A percentile compares a stretch with the other conserved stretches of the same genome.
Evolutionary conservation across 768 basidiomycete genomes (phyloP).

Genomic region (Boletus fagicola): DNA sequence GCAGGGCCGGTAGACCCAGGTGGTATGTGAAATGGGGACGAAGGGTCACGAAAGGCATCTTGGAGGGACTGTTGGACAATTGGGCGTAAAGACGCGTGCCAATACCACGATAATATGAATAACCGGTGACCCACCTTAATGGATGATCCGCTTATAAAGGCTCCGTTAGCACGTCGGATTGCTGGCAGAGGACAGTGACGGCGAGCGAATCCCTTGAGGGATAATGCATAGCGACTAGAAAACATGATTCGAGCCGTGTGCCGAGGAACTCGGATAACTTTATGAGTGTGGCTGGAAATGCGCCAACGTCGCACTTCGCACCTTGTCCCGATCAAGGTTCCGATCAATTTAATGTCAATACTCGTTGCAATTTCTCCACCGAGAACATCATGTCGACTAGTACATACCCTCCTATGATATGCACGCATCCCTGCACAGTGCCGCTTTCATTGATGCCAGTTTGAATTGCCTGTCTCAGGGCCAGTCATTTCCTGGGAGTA

Average conservation of each 20-base stretch:
- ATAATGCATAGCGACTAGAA: background rate
- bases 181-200: conserved; percentile 3
- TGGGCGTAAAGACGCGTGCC: background rate
- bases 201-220: background rate
- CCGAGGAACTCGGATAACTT: background rate
- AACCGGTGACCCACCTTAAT: conserved; percentile 25
- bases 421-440: too few species aligned
- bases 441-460: background rate
- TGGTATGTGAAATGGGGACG: conserved; percentile 63
- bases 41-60: conserved; percentile 59
- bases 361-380: too few species aligned
- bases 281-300: too few species aligned
- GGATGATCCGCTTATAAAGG: conserved; percentile 24
- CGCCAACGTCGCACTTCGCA: too few species aligned
- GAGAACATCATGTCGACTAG: too few species aligned
- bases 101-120: background rate
- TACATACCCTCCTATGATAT: too few species aligned
- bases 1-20: conserved; percentile 60
- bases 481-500: too few species aligned
- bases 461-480: too few species aligned
- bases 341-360: too few species aligned
- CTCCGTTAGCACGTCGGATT: background rate
- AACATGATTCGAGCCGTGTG: conserved; percentile 12
- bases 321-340: too few species aligned
- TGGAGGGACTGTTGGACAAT: conserved; percentile 49